Conservation (phyloP, 306 rosid genomes). For the Geum urbanum region DNA sequence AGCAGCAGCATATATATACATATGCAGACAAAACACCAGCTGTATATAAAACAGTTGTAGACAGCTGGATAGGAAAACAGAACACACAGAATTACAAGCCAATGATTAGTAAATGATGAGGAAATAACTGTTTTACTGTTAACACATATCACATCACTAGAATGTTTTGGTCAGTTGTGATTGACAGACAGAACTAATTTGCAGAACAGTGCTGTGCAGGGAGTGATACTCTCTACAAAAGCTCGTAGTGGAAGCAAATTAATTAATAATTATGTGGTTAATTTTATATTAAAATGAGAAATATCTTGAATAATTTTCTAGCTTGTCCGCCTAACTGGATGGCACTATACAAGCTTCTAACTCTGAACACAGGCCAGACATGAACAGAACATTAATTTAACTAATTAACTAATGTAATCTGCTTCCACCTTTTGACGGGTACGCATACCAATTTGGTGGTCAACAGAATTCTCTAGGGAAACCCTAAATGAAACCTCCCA, state of each 20-base stretch:
- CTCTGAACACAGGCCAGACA: conserved; percentile 37
- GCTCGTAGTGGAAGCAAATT: not conserved
- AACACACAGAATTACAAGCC: too few relatives aligned
- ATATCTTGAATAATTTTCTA: not conserved
- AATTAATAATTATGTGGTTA: not conserved
- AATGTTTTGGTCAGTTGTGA: conserved; percentile 10
- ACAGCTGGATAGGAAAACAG: too few relatives aligned
- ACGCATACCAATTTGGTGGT: conserved; percentile 75
- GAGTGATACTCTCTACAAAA: not conserved
- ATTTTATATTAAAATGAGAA: not conserved
- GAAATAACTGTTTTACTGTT: too few relatives aligned
- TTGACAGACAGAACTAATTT: not conserved
- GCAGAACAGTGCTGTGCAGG: not conserved
- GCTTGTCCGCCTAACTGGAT: conserved; percentile 22
- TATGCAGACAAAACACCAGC: too few relatives aligned
- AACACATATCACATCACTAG: not conserved
- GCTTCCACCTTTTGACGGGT: conserved; percentile 64
- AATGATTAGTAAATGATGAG: too few relatives aligned
- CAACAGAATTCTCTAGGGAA: conserved; percentile 85
- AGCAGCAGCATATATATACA: too few relatives aligned
- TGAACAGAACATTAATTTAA: conserved; percentile 5
- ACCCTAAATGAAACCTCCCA: conserved; percentile 48
- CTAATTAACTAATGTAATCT: not conserved
- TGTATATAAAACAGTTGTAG: too few relatives aligned
- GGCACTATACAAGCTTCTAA: conserved; percentile 39